These are phyloP conservation scores for Jaltomata sinuosa DNA, from an alignment of 257 asterid genomes.

Conservation along the genomic window DNA sequence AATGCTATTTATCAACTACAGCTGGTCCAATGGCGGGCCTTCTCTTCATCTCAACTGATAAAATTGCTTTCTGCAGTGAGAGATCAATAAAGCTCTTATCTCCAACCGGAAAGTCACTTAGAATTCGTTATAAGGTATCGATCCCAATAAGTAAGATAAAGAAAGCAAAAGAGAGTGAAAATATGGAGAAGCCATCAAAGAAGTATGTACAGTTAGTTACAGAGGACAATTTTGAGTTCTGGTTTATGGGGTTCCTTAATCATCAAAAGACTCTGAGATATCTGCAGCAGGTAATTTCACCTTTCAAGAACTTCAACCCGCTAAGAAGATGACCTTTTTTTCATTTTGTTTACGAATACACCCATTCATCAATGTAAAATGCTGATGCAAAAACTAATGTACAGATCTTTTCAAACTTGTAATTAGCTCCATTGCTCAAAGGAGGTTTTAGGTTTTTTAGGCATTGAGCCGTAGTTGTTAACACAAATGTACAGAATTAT, in stretches of 20 bases:
- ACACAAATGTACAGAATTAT: neutral
- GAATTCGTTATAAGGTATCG: constrained; percentile 6
- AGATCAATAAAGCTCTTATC: constrained; percentile 7
- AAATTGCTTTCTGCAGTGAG: constrained; percentile 13
- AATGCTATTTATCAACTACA: constrained; percentile 17
- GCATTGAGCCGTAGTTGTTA: neutral
- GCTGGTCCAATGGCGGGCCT: constrained; percentile 15
- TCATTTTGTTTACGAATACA: neutral
- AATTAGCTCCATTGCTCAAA: neutral
- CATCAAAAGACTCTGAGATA: constrained; percentile 25
- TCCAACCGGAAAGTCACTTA: constrained; percentile 2
- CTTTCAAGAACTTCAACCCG: neutral
- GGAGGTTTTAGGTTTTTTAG: neutral
- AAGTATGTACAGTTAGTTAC: constrained; percentile 37
- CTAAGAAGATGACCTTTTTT: neutral
- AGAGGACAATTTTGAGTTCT: constrained; percentile 34
- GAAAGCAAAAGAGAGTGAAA: constrained; percentile 19
- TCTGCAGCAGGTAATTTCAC: constrained; percentile 18
- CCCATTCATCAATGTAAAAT: neutral
- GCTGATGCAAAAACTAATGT: too few species aligned
- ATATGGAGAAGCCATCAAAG: constrained; percentile 20
- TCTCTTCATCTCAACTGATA: constrained; percentile 8
- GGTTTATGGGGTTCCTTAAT: constrained; percentile 49
- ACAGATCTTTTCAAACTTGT: neutral
- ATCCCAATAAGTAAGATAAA: constrained; percentile 27